These are phyloP conservation scores for Candida loeiensis DNA, from an alignment of 805 yeast species.

Conservation along the genomic window DNA sequence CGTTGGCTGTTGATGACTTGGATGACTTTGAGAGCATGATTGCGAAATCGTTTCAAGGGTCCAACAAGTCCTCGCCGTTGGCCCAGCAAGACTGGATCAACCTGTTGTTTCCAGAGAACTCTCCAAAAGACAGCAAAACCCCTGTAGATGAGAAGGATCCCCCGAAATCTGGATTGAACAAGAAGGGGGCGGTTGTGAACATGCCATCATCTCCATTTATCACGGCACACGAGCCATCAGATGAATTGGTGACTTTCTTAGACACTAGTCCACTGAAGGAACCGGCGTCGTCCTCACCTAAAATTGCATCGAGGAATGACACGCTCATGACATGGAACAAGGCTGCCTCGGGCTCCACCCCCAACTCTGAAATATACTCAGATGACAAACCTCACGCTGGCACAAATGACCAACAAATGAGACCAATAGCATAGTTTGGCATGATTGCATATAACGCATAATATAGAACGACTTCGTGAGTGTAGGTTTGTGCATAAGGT, in stretches of 20 bases:
- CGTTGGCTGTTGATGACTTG: conserved; percentile 12
- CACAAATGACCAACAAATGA: background rate
- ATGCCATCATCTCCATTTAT: conserved; percentile 43
- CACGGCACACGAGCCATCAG: conserved; percentile 14
- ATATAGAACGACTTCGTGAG: background rate
- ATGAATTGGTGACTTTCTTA: conserved; percentile 17
- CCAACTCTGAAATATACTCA: conserved; percentile 15
- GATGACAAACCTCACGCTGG: conserved; percentile 5
- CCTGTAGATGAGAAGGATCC: conserved; percentile 14
- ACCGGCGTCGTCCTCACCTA: conserved; percentile 28
- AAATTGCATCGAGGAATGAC: conserved; percentile 33
- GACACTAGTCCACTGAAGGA: conserved; percentile 10
- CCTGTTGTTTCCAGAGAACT: conserved; percentile 39
- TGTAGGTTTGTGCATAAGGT: background rate
- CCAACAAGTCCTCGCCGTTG: conserved; percentile 33
- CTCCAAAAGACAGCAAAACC: conserved; percentile 28
- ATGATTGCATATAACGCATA: background rate
- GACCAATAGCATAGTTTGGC: background rate
- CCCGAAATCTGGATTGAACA: conserved; percentile 19
- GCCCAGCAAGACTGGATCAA: conserved; percentile 43
- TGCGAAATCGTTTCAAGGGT: conserved; percentile 18
- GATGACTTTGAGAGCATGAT: conserved; percentile 25
- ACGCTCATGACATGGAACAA: conserved; percentile 28
- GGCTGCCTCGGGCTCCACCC: conserved; percentile 19
- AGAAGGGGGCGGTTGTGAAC: conserved; percentile 24